phyloP scores from a whole-genome alignment of 2,329 filamentous ascomycete species.

The Aspergillus neotritici region DNA sequence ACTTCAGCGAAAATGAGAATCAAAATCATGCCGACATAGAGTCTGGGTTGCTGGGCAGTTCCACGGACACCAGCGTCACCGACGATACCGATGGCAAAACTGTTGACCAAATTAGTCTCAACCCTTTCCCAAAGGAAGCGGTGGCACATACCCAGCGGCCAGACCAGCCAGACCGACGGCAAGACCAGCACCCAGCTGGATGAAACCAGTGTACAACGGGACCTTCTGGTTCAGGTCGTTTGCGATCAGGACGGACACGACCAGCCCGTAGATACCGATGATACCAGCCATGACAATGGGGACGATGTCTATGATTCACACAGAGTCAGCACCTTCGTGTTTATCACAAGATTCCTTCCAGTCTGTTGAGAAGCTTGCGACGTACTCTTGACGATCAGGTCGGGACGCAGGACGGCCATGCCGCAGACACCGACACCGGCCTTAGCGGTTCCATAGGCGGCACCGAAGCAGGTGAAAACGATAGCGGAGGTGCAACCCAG shows the following conservation, averaged over 20 bases:
- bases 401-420: conserved; percentile 96
- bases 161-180: conserved; percentile 76
- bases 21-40: conserved; percentile 96
- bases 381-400: conserved; percentile 99
- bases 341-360: not conserved
- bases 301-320: conserved; percentile 69
- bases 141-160: conserved; percentile 56
- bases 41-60: conserved; percentile 49
- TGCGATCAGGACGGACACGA: conserved; percentile 82
- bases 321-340: conserved; percentile 12
- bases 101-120: conserved; percentile 17
- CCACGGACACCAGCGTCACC: conserved; percentile 52
- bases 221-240: conserved; percentile 67
- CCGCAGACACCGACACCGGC: conserved; percentile 97
- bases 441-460: conserved; percentile 98
- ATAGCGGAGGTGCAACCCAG: conserved; percentile 95
- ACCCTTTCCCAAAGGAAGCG: not conserved
- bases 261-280: conserved; percentile 96
- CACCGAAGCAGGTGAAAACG: conserved; percentile 93
- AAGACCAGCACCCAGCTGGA: conserved; percentile 78
- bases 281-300: conserved; percentile 99
- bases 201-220: conserved; percentile 74
- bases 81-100: conserved; percentile 81
- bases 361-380: conserved; percentile 14
- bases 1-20: conserved; percentile 99